A percentile compares a stretch with the other conserved stretches of the same genome.
These are phyloP conservation scores for Phyllostachys edulis DNA, from an alignment of 176 grass and related monocot species.

Conservation along the genomic window DNA sequence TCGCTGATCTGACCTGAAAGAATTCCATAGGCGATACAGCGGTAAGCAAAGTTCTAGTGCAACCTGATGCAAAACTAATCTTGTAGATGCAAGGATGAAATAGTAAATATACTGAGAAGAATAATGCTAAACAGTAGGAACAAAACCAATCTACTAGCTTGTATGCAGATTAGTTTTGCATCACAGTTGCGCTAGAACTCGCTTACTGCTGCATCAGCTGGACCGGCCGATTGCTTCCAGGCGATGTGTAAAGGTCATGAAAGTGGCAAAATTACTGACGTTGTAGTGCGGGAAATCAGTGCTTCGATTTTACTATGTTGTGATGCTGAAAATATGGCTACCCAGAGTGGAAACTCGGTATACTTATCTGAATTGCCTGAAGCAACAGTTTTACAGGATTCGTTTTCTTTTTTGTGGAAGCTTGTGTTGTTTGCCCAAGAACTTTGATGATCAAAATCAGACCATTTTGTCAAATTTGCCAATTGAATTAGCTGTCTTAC, in stretches of 20 bases:
- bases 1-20: conserved; percentile 23
- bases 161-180: not conserved
- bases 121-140: not conserved
- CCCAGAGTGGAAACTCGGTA: not conserved
- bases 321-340: not conserved
- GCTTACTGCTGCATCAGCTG: conserved; percentile 4
- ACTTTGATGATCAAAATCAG: not conserved
- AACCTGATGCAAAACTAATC: not conserved
- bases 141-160: not conserved
- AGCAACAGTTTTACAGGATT: not conserved
- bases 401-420: not conserved
- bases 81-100: not conserved
- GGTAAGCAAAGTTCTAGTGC: not conserved
- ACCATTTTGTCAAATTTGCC: not conserved
- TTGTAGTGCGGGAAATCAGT: not conserved
- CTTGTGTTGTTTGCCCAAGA: not conserved
- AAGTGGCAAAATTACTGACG: not conserved
- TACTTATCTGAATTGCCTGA: not conserved
- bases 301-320: not conserved
- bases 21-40: not conserved
- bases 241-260: not conserved
- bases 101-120: not conserved
- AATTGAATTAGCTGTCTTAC: not conserved
- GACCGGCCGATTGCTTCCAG: not conserved
- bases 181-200: not conserved